Percentiles rank a stretch among this genome's conserved stretches.
Evolutionary conservation across 441 rosid genomes (phyloP).

Genomic region (Dalechampia spathulata): DNA sequence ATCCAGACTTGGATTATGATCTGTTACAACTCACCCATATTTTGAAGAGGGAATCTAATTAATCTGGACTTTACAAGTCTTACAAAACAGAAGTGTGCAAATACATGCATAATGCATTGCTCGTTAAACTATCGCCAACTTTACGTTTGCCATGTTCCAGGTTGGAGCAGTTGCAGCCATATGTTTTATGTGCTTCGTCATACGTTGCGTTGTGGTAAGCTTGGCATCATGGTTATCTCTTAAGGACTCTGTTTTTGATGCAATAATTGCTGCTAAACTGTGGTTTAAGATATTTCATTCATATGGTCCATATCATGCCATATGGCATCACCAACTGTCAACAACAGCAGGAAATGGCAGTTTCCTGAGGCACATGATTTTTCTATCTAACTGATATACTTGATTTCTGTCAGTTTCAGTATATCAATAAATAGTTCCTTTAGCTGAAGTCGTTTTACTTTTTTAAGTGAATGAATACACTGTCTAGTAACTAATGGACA

Average conservation of each 20-base stretch:
- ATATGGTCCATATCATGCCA: neutral
- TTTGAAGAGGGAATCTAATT: conserved; percentile 1
- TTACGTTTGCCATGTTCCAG: conserved; percentile 28
- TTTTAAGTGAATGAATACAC: too few relatives aligned
- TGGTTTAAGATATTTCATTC: neutral
- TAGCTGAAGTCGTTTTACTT: too few relatives aligned
- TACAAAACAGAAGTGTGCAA: neutral
- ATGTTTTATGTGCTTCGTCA: conserved; percentile 91
- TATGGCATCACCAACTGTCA: neutral
- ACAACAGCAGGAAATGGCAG: neutral
- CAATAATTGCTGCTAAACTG: neutral
- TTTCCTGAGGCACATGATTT: too few relatives aligned
- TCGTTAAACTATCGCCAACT: conserved; percentile 1
- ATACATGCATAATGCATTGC: neutral
- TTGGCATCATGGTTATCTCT: neutral
- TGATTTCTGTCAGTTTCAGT: too few relatives aligned
- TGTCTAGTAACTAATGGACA: too few relatives aligned
- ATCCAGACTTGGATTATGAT: neutral
- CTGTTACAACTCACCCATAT: neutral
- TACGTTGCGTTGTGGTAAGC: conserved; percentile 84
- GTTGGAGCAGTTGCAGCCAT: conserved; percentile 96
- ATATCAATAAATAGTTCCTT: too few relatives aligned
- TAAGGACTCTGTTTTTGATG: neutral
- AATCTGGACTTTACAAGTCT: neutral
- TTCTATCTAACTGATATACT: too few relatives aligned